Conservation (phyloP, 192 early-diverging fungal genomes). For the Backusella tarrabulga region DNA sequence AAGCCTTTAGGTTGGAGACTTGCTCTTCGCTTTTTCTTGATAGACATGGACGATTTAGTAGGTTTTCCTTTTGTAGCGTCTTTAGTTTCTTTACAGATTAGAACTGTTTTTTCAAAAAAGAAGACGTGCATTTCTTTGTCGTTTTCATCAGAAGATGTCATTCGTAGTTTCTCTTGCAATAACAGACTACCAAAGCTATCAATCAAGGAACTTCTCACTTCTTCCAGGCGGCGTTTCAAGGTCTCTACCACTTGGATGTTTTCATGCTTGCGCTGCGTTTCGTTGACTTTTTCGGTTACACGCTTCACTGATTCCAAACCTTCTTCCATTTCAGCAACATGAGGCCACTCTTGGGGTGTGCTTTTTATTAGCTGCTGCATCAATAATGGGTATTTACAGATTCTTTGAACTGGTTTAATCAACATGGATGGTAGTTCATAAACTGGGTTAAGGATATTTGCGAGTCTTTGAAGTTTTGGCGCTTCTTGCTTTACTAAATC, state of each 20-base stretch:
- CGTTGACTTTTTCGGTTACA: conserved; percentile 89
- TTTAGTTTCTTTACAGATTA: conserved; percentile 88
- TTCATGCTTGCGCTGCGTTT: conserved; percentile 85
- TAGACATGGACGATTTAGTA: conserved; percentile 30
- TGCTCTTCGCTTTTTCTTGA: conserved; percentile 61
- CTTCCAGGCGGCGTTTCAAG: conserved; percentile 80
- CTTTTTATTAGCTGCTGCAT: conserved; percentile 68
- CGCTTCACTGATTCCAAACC: conserved; percentile 83
- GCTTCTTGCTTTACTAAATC: conserved; percentile 68
- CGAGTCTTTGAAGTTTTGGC: conserved; percentile 60
- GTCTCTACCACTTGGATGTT: conserved; percentile 81
- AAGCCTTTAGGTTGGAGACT: conserved; percentile 79
- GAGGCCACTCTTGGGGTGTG: conserved; percentile 56
- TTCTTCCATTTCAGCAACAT: conserved; percentile 59
- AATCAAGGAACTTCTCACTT: conserved; percentile 86
- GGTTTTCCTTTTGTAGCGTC: conserved; percentile 39
- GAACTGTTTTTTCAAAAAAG: conserved; percentile 90
- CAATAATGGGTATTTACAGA: conserved; percentile 97
- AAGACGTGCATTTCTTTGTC: conserved; percentile 86
- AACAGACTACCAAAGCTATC: conserved; percentile 78
- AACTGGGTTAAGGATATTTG: conserved; percentile 74
- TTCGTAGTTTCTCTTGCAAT: conserved; percentile 84
- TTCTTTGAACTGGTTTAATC: conserved; percentile 97
- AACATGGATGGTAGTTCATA: conserved; percentile 88
- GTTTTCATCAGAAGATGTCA: conserved; percentile 67